phyloP scores from a whole-genome alignment of 192 early-diverging fungal genomes.

The Rhizophagus prolifer region DNA sequence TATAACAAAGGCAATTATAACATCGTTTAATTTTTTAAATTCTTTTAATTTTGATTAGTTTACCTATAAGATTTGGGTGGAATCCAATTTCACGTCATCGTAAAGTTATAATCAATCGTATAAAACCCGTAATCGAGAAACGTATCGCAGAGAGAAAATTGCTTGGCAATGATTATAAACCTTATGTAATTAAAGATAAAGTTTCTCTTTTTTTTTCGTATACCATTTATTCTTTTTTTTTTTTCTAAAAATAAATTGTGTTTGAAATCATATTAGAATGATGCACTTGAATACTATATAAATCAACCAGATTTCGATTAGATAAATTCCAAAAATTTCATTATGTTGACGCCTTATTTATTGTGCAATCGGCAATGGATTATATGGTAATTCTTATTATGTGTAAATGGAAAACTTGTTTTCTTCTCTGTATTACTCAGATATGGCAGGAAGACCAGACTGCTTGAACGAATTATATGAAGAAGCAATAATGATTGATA shows the following conservation, averaged over 20 bases:
- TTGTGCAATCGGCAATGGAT: not conserved
- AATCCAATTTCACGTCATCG: not conserved
- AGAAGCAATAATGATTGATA: not conserved
- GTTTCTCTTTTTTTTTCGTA: not conserved
- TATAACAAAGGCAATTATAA: too few species aligned
- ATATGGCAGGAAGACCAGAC: conserved; percentile 6
- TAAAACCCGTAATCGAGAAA: conserved; percentile 2
- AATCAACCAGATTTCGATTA: not conserved
- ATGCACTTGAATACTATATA: not conserved
- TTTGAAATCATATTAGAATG: not conserved
- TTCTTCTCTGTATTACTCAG: too few species aligned
- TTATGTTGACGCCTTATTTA: not conserved
- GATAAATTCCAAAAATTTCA: not conserved
- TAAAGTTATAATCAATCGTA: not conserved
- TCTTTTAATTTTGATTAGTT: not conserved
- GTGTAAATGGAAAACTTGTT: too few species aligned
- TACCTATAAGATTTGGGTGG: not conserved
- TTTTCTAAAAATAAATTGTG: not conserved
- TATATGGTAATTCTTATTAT: not conserved
- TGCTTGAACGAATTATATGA: conserved; percentile 8
- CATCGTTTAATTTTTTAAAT: not conserved
- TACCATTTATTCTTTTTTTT: not conserved
- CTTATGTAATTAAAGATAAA: not conserved
- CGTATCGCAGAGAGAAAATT: not conserved
- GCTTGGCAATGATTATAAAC: not conserved